These are phyloP conservation scores for Paspalum vaginatum DNA, from an alignment of 176 grass and related monocot species.

Conservation along the genomic window DNA sequence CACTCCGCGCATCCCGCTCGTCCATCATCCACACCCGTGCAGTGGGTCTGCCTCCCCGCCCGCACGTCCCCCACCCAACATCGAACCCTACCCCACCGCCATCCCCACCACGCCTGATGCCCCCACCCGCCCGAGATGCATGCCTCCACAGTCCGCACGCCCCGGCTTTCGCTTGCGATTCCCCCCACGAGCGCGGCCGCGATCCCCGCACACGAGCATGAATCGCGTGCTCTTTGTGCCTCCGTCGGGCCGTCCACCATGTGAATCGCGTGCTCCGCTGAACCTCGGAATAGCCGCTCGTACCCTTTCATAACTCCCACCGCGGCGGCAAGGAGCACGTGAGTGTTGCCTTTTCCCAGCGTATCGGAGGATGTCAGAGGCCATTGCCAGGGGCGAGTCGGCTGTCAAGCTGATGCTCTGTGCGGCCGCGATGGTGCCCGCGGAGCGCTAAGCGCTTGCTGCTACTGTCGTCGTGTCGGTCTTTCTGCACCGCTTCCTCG, in stretches of 20 bases:
- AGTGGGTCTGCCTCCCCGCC: too few relatives aligned
- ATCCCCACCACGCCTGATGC: too few relatives aligned
- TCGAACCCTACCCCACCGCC: too few relatives aligned
- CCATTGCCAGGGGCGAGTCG: slow-evolving; percentile 33
- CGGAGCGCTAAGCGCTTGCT: slow-evolving; percentile 57
- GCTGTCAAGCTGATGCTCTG: slow-evolving; percentile 57
- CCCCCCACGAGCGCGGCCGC: too few relatives aligned
- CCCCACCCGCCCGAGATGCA: too few relatives aligned
- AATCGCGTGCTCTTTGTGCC: slow-evolving; percentile 17
- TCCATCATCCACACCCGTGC: too few relatives aligned
- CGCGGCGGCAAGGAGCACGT: neutral
- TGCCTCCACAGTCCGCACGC: too few relatives aligned
- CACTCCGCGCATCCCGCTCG: too few relatives aligned
- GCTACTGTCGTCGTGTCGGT: slow-evolving; percentile 35
- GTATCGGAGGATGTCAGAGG: slow-evolving; percentile 25
- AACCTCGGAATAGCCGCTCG: slow-evolving; percentile 38
- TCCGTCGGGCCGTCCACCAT: neutral
- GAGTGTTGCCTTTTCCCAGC: neutral
- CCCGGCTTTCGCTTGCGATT: too few relatives aligned
- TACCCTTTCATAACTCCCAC: neutral
- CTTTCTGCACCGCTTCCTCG: slow-evolving; percentile 73
- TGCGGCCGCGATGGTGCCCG: slow-evolving; percentile 50
- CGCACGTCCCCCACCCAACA: too few relatives aligned
- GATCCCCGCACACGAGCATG: too few relatives aligned
- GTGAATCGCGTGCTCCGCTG: slow-evolving; percentile 29